Evolutionary conservation across 2,329 filamentous ascomycete genomes (phyloP).

Genomic region (Penicillium decumbens): DNA sequence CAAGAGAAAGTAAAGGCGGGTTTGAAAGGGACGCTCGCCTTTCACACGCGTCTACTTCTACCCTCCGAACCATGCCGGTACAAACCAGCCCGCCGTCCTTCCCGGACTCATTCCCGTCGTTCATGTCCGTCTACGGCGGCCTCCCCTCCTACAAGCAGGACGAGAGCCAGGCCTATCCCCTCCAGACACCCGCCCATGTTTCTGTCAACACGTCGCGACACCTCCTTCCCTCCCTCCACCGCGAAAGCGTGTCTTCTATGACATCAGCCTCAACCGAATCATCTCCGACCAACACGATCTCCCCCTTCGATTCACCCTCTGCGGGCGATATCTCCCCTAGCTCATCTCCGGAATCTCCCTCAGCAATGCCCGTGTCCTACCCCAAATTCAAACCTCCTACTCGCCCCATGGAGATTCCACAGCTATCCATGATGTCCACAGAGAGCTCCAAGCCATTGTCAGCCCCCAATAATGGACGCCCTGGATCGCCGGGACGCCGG

Average conservation of each 20-base stretch:
- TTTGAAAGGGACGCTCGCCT: slow-evolving; percentile 27
- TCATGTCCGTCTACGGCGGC: slow-evolving; percentile 51
- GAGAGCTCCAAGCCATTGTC: slow-evolving; percentile 29
- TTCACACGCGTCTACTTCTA: slow-evolving; percentile 19
- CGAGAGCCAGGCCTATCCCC: slow-evolving; percentile 24
- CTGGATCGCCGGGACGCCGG: slow-evolving; percentile 36
- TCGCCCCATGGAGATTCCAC: slow-evolving; percentile 24
- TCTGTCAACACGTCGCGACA: slow-evolving; percentile 25
- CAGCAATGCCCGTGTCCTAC: slow-evolving; percentile 59
- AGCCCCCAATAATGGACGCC: slow-evolving; percentile 37
- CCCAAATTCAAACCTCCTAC: slow-evolving; percentile 35
- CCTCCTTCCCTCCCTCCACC: slow-evolving; percentile 35
- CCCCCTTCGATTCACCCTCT: slow-evolving; percentile 85
- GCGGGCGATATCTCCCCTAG: slow-evolving; percentile 86
- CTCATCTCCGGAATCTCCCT: slow-evolving; percentile 85
- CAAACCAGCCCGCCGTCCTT: slow-evolving; percentile 39
- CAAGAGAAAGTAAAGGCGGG: slow-evolving; percentile 3
- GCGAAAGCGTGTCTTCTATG: slow-evolving; percentile 43
- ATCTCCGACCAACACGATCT: slow-evolving; percentile 89
- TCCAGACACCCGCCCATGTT: slow-evolving; percentile 27
- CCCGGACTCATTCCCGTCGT: slow-evolving; percentile 48
- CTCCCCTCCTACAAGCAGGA: slow-evolving; percentile 30
- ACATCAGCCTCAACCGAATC: slow-evolving; percentile 83
- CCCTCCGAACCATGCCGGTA: slow-evolving; percentile 35
- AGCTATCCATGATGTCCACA: slow-evolving; percentile 23